Conservation (phyloP, 2,329 filamentous ascomycete genomes). For the Fonsecaea erecta region DNA sequence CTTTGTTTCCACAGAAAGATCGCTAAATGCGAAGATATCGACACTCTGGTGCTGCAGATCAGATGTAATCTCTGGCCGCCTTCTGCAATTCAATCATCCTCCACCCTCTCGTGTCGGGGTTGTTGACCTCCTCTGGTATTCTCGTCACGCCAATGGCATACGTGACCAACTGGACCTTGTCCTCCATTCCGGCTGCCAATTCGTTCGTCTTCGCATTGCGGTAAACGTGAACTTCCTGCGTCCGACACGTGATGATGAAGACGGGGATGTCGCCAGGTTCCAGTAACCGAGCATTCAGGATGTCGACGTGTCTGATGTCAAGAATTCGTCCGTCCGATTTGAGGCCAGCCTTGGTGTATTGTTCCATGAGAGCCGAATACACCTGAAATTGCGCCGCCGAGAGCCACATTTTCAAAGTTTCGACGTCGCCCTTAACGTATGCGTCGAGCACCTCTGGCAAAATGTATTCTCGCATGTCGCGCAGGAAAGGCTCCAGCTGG, state of each 20-base stretch:
- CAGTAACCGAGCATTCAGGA: conserved; percentile 52
- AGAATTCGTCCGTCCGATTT: conserved; percentile 94
- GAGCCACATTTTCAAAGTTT: conserved; percentile 91
- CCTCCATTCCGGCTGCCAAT: conserved; percentile 95
- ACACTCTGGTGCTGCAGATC: conserved; percentile 41
- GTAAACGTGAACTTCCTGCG: conserved; percentile 97
- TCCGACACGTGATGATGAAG: conserved; percentile 95
- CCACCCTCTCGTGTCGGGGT: conserved; percentile 96
- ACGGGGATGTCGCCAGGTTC: conserved; percentile 69
- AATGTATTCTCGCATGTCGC: conserved; percentile 96
- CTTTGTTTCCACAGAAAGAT: conserved; percentile 15
- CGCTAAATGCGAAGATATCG: conserved; percentile 29
- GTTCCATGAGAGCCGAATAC: conserved; percentile 94
- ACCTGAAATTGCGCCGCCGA: conserved; percentile 96
- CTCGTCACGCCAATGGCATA: conserved; percentile 97
- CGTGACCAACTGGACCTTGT: conserved; percentile 96
- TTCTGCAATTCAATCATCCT: conserved; percentile 98
- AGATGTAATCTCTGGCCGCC: conserved; percentile 88
- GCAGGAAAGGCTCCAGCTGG: conserved; percentile 91
- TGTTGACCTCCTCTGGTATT: conserved; percentile 92
- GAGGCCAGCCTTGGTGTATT: conserved; percentile 90
- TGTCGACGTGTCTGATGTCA: conserved; percentile 93
- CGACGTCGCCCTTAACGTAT: conserved; percentile 93
- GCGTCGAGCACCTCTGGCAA: conserved; percentile 95
- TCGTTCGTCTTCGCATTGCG: conserved; percentile 86